Conservation (phyloP, 805 yeast species). For the Hanseniaspora lachancei region DNA sequence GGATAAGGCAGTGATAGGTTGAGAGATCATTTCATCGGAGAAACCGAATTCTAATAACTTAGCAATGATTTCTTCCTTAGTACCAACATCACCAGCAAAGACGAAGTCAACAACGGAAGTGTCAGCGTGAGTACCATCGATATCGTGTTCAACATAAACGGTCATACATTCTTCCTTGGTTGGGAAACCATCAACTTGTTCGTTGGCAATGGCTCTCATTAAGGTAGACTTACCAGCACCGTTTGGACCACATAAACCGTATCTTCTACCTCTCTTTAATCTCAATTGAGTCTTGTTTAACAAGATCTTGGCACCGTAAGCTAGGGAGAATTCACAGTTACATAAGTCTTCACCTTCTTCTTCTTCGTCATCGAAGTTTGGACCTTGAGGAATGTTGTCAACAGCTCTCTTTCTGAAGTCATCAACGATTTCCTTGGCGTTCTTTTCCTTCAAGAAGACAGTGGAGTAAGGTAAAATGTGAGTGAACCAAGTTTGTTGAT, state of each 20-base stretch:
- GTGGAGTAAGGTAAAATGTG: conserved; percentile 88
- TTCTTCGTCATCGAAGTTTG: conserved; percentile 89
- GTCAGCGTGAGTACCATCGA: conserved; percentile 96
- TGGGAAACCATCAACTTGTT: conserved; percentile 99
- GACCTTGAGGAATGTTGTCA: conserved; percentile 95
- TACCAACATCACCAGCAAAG: conserved; percentile 57
- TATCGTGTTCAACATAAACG: conserved; percentile 98
- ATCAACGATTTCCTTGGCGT: conserved; percentile 81
- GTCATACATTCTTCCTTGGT: conserved; percentile 97
- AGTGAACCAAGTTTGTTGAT: conserved; percentile 82
- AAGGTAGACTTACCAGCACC: conserved; percentile 99
- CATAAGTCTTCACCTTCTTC: conserved; percentile 99
- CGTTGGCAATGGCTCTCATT: conserved; percentile 95
- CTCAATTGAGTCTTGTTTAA: conserved; percentile 98
- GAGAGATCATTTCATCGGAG: conserved; percentile 80
- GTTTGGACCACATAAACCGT: conserved; percentile 98
- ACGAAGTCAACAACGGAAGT: conserved; percentile 90
- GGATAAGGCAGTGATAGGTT: conserved; percentile 93
- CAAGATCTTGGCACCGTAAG: conserved; percentile 99
- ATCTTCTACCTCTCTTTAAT: conserved; percentile 97
- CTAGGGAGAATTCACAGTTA: conserved; percentile 99
- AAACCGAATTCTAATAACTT: conserved; percentile 85
- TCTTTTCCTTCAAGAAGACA: conserved; percentile 85
- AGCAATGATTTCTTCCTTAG: conserved; percentile 54
- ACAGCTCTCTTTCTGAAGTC: conserved; percentile 91